These are phyloP conservation scores for Thraustochytrium sp. DNA, from an alignment of 352 stramenopile species.

Conservation along the genomic window DNA sequence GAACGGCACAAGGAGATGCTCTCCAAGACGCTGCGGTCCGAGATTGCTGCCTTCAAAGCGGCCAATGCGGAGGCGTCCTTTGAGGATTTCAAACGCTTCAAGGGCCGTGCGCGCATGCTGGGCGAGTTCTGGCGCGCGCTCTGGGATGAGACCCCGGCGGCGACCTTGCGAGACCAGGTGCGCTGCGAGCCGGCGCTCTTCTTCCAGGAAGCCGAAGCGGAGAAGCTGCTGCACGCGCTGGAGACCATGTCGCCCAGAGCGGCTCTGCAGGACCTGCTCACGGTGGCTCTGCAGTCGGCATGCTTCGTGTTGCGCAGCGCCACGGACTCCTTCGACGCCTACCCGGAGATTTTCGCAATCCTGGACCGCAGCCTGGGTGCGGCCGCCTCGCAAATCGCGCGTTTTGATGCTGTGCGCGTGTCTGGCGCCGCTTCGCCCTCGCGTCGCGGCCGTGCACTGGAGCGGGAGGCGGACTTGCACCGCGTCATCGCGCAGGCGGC, in stretches of 20 bases:
- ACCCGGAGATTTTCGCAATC: not conserved
- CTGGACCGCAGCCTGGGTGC: not conserved
- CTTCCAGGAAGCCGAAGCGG: not conserved
- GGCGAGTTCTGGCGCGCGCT: conserved; percentile 8
- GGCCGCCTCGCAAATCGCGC: not conserved
- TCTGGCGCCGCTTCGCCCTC: not conserved
- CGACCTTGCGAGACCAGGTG: not conserved
- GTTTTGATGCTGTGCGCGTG: not conserved
- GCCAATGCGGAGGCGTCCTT: conserved; percentile 9
- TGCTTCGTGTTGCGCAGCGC: conserved; percentile 4
- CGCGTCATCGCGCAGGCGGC: not conserved
- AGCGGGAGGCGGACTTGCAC: not conserved
- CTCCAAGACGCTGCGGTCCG: conserved; percentile 9
- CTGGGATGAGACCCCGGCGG: not conserved
- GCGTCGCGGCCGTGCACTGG: not conserved
- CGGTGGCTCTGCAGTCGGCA: not conserved
- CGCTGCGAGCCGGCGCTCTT: not conserved
- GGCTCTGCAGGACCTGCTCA: not conserved
- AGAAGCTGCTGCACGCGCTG: not conserved
- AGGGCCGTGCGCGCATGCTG: not conserved
- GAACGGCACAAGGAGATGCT: conserved; percentile 15
- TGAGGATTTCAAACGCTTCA: conserved; percentile 25
- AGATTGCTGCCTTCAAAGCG: conserved; percentile 21
- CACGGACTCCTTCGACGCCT: not conserved
- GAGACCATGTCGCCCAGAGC: not conserved